A percentile compares a stretch with the other conserved stretches of the same genome.
Evolutionary conservation across 352 stramenopile genomes (phyloP).

Genomic region (Phytophthora lateralis): DNA sequence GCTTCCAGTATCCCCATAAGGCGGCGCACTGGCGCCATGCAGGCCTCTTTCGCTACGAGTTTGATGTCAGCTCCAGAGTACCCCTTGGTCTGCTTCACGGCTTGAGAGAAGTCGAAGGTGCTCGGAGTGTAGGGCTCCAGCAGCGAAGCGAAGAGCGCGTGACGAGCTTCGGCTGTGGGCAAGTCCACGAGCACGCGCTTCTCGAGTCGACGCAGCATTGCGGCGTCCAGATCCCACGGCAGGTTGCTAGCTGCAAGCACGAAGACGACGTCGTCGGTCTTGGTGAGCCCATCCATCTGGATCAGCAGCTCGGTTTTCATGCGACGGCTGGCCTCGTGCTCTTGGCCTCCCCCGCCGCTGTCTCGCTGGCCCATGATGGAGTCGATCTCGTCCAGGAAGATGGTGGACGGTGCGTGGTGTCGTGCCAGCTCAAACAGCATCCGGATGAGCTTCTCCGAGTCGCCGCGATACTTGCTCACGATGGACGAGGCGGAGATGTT

Average conservation of each 20-base stretch:
- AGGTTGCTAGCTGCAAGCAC: slow-evolving; percentile 84
- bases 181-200: slow-evolving; percentile 85
- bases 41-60: slow-evolving; percentile 84
- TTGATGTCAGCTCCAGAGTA: slow-evolving; percentile 89
- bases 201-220: slow-evolving; percentile 83
- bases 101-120: slow-evolving; percentile 58
- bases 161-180: slow-evolving; percentile 62
- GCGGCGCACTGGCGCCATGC: slow-evolving; percentile 78
- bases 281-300: slow-evolving; percentile 85
- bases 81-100: slow-evolving; percentile 61
- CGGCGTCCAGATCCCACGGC: slow-evolving; percentile 80
- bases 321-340: slow-evolving; percentile 84
- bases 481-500: slow-evolving; percentile 90
- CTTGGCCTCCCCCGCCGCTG: slow-evolving; percentile 64
- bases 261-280: slow-evolving; percentile 84
- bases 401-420: slow-evolving; percentile 85
- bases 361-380: slow-evolving; percentile 91
- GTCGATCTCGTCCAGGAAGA: slow-evolving; percentile 89
- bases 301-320: slow-evolving; percentile 91
- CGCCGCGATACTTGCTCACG: slow-evolving; percentile 86
- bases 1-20: slow-evolving; percentile 73
- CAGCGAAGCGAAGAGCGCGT: slow-evolving; percentile 62
- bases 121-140: slow-evolving; percentile 60
- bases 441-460: slow-evolving; percentile 88
- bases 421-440: slow-evolving; percentile 85